Base-by-base conservation (phyloP, 176 grass and related monocot species). In the Secale cereale region DNA sequence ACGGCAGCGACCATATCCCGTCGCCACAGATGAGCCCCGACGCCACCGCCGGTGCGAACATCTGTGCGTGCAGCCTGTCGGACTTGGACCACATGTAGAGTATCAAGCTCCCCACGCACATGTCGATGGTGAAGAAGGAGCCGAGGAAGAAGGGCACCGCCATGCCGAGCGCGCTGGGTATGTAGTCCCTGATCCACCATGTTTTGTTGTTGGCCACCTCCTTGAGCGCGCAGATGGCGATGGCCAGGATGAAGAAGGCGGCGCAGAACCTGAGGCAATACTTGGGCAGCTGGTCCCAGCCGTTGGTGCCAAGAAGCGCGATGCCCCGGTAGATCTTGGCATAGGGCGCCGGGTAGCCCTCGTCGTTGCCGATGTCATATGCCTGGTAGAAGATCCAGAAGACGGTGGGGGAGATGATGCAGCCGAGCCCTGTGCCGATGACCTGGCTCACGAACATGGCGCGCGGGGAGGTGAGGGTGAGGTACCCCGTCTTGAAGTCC, bases 351-450 rank as follows among this genome's bases (percentile, higher is more conserved):
- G 86, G 92, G 80, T 86, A 94, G 0, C 81, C 80, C 0, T 83
- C 87, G 22, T 75, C 88, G 0, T 56, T 3, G 0, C 92, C 92
- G 1, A 91, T 0, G 26, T 80, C 31, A 63, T 91, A 91, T 0
- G 88, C 92, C 33, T 83, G 85, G 92, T 91, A 94, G 83, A 91
- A 94, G 54, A 94, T 86, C 92, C 92, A 94, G 86, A 94, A 94
- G 22, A 94, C 92, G 0, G 85, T 39, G 0, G 92, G 88, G 63
- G 82, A 80, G 31, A 94, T 91, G 57, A 94, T 59, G 80, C 92
- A 94, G 0, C 92, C 92, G 1, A 94, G 72, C 0, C 88, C 92
- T 0, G 86, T 94, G 13, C 92, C 92, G 62, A 91, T 76, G 0
- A 90, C 80, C 88, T 90, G 88, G 88, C 86, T 88, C 1, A 94